Base-by-base conservation (phyloP, 116 monocot species). In the Zostera marina region DNA sequence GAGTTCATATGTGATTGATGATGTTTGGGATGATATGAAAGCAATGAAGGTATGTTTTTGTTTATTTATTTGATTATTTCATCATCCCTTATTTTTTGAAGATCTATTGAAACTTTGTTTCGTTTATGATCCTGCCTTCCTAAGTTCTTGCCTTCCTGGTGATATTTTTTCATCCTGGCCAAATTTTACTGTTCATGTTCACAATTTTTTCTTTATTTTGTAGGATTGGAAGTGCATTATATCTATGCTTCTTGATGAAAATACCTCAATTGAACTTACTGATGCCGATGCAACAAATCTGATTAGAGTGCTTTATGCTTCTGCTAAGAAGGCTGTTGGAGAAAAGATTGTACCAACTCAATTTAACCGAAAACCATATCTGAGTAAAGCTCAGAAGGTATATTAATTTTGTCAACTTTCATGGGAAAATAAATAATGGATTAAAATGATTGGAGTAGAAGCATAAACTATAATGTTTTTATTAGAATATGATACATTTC, bases 21-120 rank as follows among this genome's bases (percentile, higher is more conserved):
- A 96, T 80, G 73, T 96, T 63, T 96, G 96, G 96, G 96, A 96
- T 70, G 96, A 96, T 52, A 96, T 96, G 96, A 96, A 89, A 58
- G 96, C 96, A 43, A 82, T 85, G 82, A 96, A 83, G 72, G 96
- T 96, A 82, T 57, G 24, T 8, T 74, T 15, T 14, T 44, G 44
- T n/a, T n/a, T n/a, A n/a, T n/a, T n/a, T n/a, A n/a, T n/a, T n/a
- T n/a, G n/a, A n/a, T n/a, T n/a, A 7, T 19, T 13, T 42, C 20
- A 59, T 13, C 44, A 21, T 44, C 0, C 44, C 40, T 23, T 59
- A 3, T 21, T 44, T 44, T 19, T 21, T 10, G 12, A 43, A 21
- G 17, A 59, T 22, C 43, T 44, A 22, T 22, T 20, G 44, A 9
- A 59, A 9, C 7, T 44, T 24, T 11, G 22, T 22, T 42, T 22